These are phyloP conservation scores for Amaranthus hypochondriacus DNA, from an alignment of 148 eudicot genomes.

Conservation along the genomic window DNA sequence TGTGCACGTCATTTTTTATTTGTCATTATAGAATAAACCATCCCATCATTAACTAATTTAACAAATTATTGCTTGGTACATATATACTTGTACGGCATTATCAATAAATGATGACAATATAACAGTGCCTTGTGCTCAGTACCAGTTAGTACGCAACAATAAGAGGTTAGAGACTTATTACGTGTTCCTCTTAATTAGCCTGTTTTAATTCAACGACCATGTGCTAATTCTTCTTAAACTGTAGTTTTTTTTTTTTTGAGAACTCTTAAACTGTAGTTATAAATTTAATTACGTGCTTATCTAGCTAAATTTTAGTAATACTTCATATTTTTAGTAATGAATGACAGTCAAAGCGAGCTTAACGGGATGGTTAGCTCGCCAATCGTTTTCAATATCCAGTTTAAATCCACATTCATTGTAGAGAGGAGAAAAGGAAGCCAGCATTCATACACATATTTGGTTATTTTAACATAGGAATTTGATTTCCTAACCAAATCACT, in stretches of 20 bases:
- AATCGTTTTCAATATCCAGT: neutral
- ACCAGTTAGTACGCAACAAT: neutral
- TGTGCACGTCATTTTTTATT: neutral
- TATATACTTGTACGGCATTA: neutral
- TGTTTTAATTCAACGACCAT: neutral
- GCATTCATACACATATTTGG: neutral
- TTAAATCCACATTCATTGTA: neutral
- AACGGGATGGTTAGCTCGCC: neutral
- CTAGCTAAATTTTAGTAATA: slow-evolving; percentile 5
- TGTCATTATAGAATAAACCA: too few relatives aligned
- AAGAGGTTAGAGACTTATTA: neutral
- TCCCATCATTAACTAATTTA: neutral
- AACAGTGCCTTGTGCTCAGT: neutral
- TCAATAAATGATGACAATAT: slow-evolving; percentile 5
- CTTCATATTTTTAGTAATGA: neutral
- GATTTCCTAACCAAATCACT: too few relatives aligned
- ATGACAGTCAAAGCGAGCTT: neutral
- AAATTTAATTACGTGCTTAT: neutral
- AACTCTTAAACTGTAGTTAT: neutral
- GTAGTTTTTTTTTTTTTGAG: neutral
- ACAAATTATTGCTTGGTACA: neutral
- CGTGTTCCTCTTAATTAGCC: neutral
- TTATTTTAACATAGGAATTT: too few relatives aligned
- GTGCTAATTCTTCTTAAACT: neutral
- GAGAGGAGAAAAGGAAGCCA: neutral